Percentiles rank a stretch among this genome's conserved stretches.
phyloP scores from a whole-genome alignment of 2,329 filamentous ascomycete species.

The Paradendryphiella salina region DNA sequence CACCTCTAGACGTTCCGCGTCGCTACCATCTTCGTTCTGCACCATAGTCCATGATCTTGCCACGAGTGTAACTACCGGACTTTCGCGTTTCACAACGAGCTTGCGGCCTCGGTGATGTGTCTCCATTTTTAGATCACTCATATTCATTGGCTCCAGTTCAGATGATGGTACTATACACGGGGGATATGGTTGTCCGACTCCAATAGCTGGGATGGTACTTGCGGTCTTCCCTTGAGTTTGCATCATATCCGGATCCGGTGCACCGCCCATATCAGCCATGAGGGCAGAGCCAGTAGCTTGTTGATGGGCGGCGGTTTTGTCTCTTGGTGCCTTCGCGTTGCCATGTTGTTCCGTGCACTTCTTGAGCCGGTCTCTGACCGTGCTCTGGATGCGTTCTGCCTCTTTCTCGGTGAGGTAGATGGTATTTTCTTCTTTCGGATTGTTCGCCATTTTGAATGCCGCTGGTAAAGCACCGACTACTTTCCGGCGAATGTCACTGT shows the following conservation, averaged over 20 bases:
- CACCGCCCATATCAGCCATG: slow-evolving; percentile 38
- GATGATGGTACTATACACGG: slow-evolving; percentile 24
- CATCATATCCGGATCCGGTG: slow-evolving; percentile 27
- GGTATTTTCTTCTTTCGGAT: slow-evolving; percentile 25
- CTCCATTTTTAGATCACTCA: slow-evolving; percentile 46
- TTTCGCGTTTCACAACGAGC: slow-evolving; percentile 41
- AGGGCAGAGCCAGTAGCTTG: slow-evolving; percentile 37
- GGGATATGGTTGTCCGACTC: slow-evolving; percentile 31
- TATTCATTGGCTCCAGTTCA: slow-evolving; percentile 30
- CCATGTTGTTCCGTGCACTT: slow-evolving; percentile 23
- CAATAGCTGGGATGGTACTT: slow-evolving; percentile 27
- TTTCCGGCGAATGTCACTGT: neutral
- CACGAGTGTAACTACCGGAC: slow-evolving; percentile 36
- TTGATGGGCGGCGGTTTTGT: slow-evolving; percentile 27
- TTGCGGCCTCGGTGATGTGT: slow-evolving; percentile 49
- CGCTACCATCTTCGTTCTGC: slow-evolving; percentile 45
- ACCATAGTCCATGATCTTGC: slow-evolving; percentile 41
- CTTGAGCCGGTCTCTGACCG: slow-evolving; percentile 24
- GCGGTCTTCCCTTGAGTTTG: slow-evolving; percentile 21
- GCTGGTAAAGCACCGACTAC: no score
- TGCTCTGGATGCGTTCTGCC: slow-evolving; percentile 31
- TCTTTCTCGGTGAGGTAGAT: slow-evolving; percentile 37
- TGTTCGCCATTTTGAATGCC: slow-evolving; percentile 6
- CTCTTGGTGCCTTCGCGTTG: slow-evolving; percentile 24
- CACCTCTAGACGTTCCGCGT: slow-evolving; percentile 39